These are phyloP conservation scores for Sarocladium oryzae DNA, from an alignment of 2,329 filamentous ascomycete species.

Conservation along the genomic window DNA sequence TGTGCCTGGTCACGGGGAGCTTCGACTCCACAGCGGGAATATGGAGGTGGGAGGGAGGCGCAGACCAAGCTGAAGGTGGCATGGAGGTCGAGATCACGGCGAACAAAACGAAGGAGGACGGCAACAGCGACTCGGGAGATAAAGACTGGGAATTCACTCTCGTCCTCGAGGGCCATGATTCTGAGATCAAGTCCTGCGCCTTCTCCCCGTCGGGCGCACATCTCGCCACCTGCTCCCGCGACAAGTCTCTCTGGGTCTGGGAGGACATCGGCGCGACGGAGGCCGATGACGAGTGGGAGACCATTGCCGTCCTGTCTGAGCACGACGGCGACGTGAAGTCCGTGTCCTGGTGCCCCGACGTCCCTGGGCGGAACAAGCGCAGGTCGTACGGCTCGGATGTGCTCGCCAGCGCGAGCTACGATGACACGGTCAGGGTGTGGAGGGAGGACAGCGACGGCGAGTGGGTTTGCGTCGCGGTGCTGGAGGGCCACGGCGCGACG, in stretches of 20 bases:
- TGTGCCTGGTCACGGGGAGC: slow-evolving; percentile 82
- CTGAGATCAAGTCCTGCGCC: slow-evolving; percentile 76
- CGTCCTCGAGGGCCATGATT: slow-evolving; percentile 90
- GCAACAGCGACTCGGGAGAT: slow-evolving; percentile 46
- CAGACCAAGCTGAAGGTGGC: slow-evolving; percentile 22
- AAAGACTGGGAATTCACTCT: slow-evolving; percentile 92
- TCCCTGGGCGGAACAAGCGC: slow-evolving; percentile 39
- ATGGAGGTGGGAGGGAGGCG: slow-evolving; percentile 64
- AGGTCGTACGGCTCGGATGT: slow-evolving; percentile 56
- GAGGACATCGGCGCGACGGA: slow-evolving; percentile 72
- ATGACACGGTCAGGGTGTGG: slow-evolving; percentile 85
- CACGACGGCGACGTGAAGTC: slow-evolving; percentile 94
- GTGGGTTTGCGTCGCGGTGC: slow-evolving; percentile 81
- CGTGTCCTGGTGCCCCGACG: slow-evolving; percentile 82
- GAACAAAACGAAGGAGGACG: slow-evolving; percentile 16
- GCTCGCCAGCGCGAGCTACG: slow-evolving; percentile 87
- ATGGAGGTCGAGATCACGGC: slow-evolving; percentile 39
- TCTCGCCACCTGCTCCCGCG: slow-evolving; percentile 82
- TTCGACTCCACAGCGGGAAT: slow-evolving; percentile 90
- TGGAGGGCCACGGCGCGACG: slow-evolving; percentile 76
- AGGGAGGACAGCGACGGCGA: slow-evolving; percentile 82
- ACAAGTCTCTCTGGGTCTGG: slow-evolving; percentile 98
- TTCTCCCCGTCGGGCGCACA: slow-evolving; percentile 71
- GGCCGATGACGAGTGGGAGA: slow-evolving; percentile 93
- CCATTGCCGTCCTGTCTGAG: slow-evolving; percentile 87